Conservation (phyloP, 805 yeast genomes). For the Pichia exigua region DNA sequence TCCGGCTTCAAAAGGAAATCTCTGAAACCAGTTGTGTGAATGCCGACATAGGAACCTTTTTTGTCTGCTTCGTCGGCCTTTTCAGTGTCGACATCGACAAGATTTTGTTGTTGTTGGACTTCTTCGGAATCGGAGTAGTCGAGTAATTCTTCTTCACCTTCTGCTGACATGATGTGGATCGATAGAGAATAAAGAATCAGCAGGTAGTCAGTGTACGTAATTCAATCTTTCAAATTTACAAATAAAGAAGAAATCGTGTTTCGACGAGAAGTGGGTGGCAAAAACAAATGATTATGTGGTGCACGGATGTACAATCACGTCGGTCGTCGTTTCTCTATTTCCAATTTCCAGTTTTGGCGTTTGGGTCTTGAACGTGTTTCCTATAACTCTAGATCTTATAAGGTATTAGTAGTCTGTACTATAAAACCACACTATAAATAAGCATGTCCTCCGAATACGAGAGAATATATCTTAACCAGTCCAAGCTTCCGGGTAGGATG, state of each 20-base stretch:
- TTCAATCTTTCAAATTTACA: too few relatives aligned
- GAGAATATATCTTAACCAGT: slow-evolving; percentile 81
- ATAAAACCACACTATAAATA: background rate
- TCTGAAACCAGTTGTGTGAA: slow-evolving; percentile 97
- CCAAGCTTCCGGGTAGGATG: slow-evolving; percentile 76
- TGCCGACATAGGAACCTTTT: slow-evolving; percentile 96
- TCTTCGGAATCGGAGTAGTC: slow-evolving; percentile 99
- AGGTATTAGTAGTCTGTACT: too few relatives aligned
- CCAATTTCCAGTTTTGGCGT: background rate
- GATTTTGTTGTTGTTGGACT: slow-evolving; percentile 40
- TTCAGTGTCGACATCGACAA: slow-evolving; percentile 34
- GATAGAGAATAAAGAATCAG: background rate
- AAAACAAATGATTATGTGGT: background rate
- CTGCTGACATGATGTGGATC: slow-evolving; percentile 65
- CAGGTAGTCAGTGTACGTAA: too few relatives aligned
- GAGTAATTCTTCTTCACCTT: slow-evolving; percentile 98
- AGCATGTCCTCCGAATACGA: slow-evolving; percentile 60
- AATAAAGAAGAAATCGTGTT: too few relatives aligned
- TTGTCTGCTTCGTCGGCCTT: slow-evolving; percentile 61
- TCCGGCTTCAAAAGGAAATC: slow-evolving; percentile 96
- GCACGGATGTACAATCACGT: background rate
- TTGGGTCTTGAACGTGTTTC: background rate
- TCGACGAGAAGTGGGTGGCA: background rate
- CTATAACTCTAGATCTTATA: background rate
- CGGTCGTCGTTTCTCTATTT: background rate